Percentiles rank a stretch among this genome's conserved stretches.
Evolutionary conservation across 2,329 filamentous ascomycete genomes (phyloP).

Genomic region (Aspergillaceae sp.): DNA sequence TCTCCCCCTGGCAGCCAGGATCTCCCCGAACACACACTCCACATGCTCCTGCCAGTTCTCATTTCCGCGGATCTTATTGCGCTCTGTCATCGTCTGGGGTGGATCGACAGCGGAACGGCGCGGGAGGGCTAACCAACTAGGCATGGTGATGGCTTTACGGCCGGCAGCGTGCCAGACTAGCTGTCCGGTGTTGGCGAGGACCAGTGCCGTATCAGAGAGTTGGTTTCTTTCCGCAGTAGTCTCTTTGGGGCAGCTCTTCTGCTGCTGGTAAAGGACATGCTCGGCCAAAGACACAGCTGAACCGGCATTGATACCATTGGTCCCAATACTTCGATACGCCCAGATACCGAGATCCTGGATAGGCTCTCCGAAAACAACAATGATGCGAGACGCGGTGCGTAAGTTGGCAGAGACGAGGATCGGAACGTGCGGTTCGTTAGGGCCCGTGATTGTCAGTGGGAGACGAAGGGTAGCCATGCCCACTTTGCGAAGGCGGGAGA

Average conservation of each 20-base stretch:
- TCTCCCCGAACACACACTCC: constrained; percentile 54
- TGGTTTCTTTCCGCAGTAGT: not conserved
- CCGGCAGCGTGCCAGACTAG: constrained; percentile 64
- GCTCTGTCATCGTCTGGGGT: constrained; percentile 41
- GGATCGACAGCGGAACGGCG: constrained; percentile 55
- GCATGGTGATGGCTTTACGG: constrained; percentile 50
- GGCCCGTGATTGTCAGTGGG: constrained; percentile 43
- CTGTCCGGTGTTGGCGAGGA: constrained; percentile 73
- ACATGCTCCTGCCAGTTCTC: constrained; percentile 53
- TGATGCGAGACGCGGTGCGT: constrained; percentile 49
- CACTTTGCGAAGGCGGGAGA: constrained; percentile 52
- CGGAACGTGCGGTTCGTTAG: constrained; percentile 52
- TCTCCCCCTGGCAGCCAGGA: constrained; percentile 41
- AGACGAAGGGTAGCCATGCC: constrained; percentile 55
- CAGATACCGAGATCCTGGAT: constrained; percentile 65
- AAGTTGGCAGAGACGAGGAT: constrained; percentile 59
- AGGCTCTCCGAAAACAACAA: constrained; percentile 67
- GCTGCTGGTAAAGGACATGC: constrained; percentile 30
- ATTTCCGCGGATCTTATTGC: constrained; percentile 59
- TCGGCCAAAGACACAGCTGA: constrained; percentile 58
- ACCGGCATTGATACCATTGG: constrained; percentile 61
- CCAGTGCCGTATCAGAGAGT: constrained; percentile 37
- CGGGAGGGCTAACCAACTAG: constrained; percentile 51
- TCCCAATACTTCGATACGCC: constrained; percentile 58
- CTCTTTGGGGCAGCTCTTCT: constrained; percentile 1